Base-by-base conservation (phyloP, 2,329 filamentous ascomycete genomes). In the Cladorrhinum sp. region DNA sequence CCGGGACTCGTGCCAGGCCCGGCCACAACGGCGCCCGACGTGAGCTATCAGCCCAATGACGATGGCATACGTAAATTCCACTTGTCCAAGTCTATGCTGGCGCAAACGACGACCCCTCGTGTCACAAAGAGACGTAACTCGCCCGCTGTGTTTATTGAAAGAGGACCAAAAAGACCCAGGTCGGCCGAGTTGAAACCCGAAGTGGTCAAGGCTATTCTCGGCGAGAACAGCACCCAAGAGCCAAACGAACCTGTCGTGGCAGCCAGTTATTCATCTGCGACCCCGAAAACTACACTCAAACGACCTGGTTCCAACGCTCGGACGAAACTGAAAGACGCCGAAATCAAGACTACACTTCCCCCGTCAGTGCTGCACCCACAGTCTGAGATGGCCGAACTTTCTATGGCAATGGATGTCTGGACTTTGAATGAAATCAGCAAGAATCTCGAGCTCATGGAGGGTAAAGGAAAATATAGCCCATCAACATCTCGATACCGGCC, bases 371-470 rank as follows among this genome's bases (percentile, higher is more conserved):
- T 20, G 67, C 66, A 57, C 62, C 64, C 2, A 66, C 67, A 8
- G 64, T 65, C 77, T 62, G 77, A 83, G 49, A 78, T 82, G 74
- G 77, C 80, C 45, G 75, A 78, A 63, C 76, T 85, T 36, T 74
- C 81, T 1, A 77, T 77, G 5, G 81, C 82, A 32, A 85, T 85
- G 82, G 79, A 85, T 67, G 74, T 77, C 29, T 88, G 83, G 75
- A 82, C 85, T 0, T 73, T 88, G 64, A 76, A 80, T 65, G 79
- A 87, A 62, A 85, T 88, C 32, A 80, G 79, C 1, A 77, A 79
- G 20, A 84, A 81, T 62, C 70, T 85, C 4, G 75, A 79, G 41
- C 76, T 72, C 20, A 77, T 79, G 65, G 77, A 83, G 8, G 25
- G 13, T 22, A 50, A 24, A 25, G 49, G 49, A 50, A 72, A 77